Evolutionary conservation across 2,329 filamentous ascomycete species (phyloP).

Genomic region (Penicillium sp.): DNA sequence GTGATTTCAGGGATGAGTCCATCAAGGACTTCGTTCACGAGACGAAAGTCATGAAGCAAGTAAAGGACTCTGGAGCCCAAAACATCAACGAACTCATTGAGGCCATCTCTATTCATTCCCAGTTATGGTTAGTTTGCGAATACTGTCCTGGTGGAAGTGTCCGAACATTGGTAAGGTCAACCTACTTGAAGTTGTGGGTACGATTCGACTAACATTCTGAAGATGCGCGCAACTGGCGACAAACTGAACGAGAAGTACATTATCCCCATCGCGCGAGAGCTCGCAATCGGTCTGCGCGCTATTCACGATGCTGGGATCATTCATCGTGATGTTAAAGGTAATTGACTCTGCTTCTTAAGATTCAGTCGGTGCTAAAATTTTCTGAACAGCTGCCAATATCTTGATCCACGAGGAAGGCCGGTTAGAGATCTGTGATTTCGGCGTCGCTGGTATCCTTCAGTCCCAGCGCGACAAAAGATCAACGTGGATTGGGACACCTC

Average conservation of each 20-base stretch:
- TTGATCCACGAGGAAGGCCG: slow-evolving; percentile 63
- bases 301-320: slow-evolving; percentile 66
- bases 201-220: not conserved
- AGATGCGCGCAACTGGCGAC: slow-evolving; percentile 51
- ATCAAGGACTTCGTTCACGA: slow-evolving; percentile 60
- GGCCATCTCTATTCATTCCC: slow-evolving; percentile 61
- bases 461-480: slow-evolving; percentile 59
- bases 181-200: slow-evolving; percentile 1
- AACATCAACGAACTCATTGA: slow-evolving; percentile 66
- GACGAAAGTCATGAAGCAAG: slow-evolving; percentile 61
- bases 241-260: slow-evolving; percentile 61
- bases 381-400: slow-evolving; percentile 56
- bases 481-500: slow-evolving; percentile 64
- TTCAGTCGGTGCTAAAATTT: slow-evolving; percentile 3
- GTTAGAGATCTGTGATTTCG: slow-evolving; percentile 65
- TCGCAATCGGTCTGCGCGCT: slow-evolving; percentile 60
- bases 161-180: slow-evolving; percentile 56
- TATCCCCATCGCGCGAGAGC: slow-evolving; percentile 62
- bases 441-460: slow-evolving; percentile 62
- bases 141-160: slow-evolving; percentile 67
- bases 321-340: slow-evolving; percentile 64
- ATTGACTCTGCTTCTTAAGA: slow-evolving; percentile 1
- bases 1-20: slow-evolving; percentile 49
- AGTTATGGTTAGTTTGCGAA: slow-evolving; percentile 66
- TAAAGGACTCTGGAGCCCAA: slow-evolving; percentile 60